Base-by-base conservation (phyloP, 768 basidiomycete species). In the Lentinula guzmanii region DNA sequence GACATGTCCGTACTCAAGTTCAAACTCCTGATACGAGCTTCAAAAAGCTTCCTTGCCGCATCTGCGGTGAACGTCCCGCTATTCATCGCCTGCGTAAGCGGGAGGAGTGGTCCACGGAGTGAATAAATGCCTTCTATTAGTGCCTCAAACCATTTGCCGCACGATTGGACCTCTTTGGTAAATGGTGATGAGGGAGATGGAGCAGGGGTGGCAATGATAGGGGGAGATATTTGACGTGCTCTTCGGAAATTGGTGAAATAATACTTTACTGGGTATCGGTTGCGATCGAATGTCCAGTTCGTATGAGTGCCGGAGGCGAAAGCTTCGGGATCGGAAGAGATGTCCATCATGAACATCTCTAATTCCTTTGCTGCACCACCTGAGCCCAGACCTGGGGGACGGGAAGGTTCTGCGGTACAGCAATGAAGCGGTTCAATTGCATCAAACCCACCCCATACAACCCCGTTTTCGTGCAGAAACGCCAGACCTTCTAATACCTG, bases 401-500 rank as follows among this genome's bases (percentile, higher is more conserved):
- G 71, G 43, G 31, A 70, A 67, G 65, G 73, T 75, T 15, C 28
- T 16, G 21, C 10, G 13, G 41, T 37, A 10, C 7, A 13, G 10
- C 37, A 21, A 4, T 1, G 41, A 18, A 21, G 37, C 21, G 55
- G 42, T 31, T 56, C 41, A 39, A 56, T 56, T n/a, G n/a, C 41
- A 43, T 56, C 69, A 70, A 15, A 82, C 62, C 41, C 72, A 71
- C 4, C 73, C 75, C 42, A 83, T 73, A 51, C 50, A 15, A 58
- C 35, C 8, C 65, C 64, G 53, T 77, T 76, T 68, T 83, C 81
- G 66, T 82, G 82, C 13, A 82, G 67, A 62, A 82, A 83, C 3
- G 77, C 72, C 18, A 82, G 71, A 6, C 78, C 80, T 75, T 83
- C 82, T 13, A 84, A 73, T 1, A 77, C 64, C 67, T 84, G 82